Conservation (phyloP, 345 rosid genomes). For the Boechera stricta region DNA sequence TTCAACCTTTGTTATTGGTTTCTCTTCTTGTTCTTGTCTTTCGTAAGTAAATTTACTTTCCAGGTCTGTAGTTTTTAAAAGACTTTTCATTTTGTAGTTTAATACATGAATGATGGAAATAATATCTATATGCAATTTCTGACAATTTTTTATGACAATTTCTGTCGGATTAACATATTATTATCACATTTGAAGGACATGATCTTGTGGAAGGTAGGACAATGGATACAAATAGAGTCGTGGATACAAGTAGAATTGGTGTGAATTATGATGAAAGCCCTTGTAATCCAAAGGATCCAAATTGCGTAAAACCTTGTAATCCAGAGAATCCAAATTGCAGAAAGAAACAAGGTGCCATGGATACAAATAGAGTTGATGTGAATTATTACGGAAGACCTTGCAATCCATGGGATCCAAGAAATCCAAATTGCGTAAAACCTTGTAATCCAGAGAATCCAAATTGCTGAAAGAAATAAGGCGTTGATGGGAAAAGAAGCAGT, state of each 20-base stretch:
- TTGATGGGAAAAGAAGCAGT: not conserved
- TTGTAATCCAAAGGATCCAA: constrained; percentile 9
- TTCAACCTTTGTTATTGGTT: constrained; percentile 26
- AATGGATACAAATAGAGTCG: not conserved
- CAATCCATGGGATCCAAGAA: not conserved
- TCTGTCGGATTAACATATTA: not conserved
- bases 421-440: not conserved
- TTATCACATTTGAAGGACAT: constrained; percentile 22
- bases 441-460: constrained; percentile 29
- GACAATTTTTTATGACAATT: not conserved
- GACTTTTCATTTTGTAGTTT: not conserved
- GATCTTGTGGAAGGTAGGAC: constrained; percentile 17
- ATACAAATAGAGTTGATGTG: not conserved
- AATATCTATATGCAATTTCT: not conserved
- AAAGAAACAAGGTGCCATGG: not conserved
- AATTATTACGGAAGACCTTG: not conserved
- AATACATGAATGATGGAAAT: not conserved
- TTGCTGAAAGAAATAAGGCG: not conserved
- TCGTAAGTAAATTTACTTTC: constrained; percentile 18
- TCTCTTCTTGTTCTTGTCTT: constrained; percentile 24
- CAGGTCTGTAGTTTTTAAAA: not conserved
- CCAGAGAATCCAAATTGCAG: constrained; percentile 27
- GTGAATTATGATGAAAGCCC: not conserved
- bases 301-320: constrained; percentile 5
- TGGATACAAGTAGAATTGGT: not conserved